Evolutionary conservation across 2,329 filamentous ascomycete genomes (phyloP), one percentile per base, ranked within the genome.

Genomic region (Ceratocystis smalleyi): DNA sequence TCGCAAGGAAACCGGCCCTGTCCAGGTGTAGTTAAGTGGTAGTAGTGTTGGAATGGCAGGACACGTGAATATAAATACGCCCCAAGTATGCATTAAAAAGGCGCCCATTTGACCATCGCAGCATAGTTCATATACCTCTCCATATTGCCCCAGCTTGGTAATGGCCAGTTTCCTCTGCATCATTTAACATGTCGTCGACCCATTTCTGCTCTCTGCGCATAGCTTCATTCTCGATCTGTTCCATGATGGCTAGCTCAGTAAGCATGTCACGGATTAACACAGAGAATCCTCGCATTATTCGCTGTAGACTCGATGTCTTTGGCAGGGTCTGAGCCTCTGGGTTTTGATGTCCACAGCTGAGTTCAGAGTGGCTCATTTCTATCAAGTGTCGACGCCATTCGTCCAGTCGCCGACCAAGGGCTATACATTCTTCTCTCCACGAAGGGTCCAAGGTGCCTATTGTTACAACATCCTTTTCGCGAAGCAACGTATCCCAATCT

Each of bases 191-290:
- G 74, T 81, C 78, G 71, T 76, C 76, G 54, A 87, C 80, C 81
- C 84, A 86, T 51, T 75, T 76, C 64, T 77, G 77, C 72, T 88
- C 85, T 55, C 78, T 75, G 59, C 72, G 74, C 62, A 83, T 72
- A 3, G 82, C 79, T 68, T 83, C 82, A 59, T 73, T 74, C 73
- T 86, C 83, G 64, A 88, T 80, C 69, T 79, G 77, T 64, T 77
- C 77, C 84, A 88, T 87, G 66, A 79, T 67, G n/a, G 72, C 72
- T 67, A 88, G 73, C 74, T 87, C 85, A n/a, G 74, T 75, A 55
- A 84, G 72, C 83, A 87, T 87, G 43, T 78, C 81, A 59, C 74
- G 70, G 12, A 86, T 77, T 55, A 87, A 71, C 17, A 69, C 70
- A 24, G 75, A 71, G 64, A 78, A 81, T 1, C 75, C 77, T 5